These are phyloP conservation scores for Piromyces finnis DNA, from an alignment of 192 early-diverging fungal species.

Conservation along the genomic window DNA sequence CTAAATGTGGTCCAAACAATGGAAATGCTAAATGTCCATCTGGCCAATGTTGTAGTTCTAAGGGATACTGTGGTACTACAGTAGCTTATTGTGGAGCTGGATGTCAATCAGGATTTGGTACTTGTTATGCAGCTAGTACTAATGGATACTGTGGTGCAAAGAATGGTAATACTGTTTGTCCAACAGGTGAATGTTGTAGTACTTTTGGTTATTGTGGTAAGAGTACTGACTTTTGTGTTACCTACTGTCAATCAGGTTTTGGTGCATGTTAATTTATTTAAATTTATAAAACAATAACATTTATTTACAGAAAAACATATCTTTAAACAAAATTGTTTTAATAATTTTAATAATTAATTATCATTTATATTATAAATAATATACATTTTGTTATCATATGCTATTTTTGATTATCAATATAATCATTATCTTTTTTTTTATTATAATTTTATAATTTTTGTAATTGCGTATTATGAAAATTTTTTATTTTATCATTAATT, in stretches of 20 bases:
- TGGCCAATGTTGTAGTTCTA: background rate
- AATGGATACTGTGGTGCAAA: background rate
- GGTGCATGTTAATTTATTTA: background rate
- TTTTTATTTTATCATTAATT: too few species aligned
- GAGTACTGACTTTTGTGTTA: background rate
- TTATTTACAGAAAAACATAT: too few species aligned
- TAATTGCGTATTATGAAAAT: too few species aligned
- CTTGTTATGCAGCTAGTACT: background rate
- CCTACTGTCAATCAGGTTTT: background rate
- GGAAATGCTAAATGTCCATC: background rate
- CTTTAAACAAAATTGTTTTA: too few species aligned
- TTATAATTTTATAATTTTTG: too few species aligned
- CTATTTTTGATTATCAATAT: too few species aligned
- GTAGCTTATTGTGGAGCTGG: background rate
- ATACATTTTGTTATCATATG: too few species aligned
- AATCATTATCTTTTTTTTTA: too few species aligned
- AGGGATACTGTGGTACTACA: background rate
- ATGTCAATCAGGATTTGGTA: background rate
- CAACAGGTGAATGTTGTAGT: background rate
- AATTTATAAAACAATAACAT: too few species aligned
- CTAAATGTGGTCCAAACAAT: background rate
- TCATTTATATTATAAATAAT: too few species aligned
- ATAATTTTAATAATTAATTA: too few species aligned
- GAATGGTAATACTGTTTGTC: background rate
- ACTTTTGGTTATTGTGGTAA: background rate